A percentile compares a stretch with the other conserved stretches of the same genome.
phyloP scores from a whole-genome alignment of 169 alveolate species.

The Toxoplasma gondii region DNA sequence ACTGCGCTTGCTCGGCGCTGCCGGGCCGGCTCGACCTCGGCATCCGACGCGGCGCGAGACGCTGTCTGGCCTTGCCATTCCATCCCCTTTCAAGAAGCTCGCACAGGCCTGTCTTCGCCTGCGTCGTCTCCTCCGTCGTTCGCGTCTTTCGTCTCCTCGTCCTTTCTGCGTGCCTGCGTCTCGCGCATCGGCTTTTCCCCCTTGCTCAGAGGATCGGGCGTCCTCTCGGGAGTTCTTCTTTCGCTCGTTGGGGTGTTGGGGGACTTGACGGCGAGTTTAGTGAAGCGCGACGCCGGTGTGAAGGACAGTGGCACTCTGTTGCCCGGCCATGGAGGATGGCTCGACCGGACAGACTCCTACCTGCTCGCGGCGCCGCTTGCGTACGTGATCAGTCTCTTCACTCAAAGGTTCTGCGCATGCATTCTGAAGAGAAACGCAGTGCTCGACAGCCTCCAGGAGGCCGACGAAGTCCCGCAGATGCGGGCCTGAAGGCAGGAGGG shows the following conservation, averaged over 20 bases:
- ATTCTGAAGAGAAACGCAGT: not conserved
- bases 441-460: not conserved
- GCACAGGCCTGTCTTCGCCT: not conserved
- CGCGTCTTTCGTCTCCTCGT: not conserved
- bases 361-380: slow-evolving; percentile 42
- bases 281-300: slow-evolving; percentile 48
- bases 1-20: too few species aligned
- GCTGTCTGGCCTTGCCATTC: not conserved
- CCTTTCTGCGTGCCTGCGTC: not conserved
- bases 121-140: not conserved
- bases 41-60: too few species aligned
- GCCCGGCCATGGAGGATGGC: slow-evolving; percentile 56
- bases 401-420: not conserved
- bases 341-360: slow-evolving; percentile 46
- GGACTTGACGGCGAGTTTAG: slow-evolving; percentile 12
- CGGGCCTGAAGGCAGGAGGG: too few species aligned
- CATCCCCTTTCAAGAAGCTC: not conserved
- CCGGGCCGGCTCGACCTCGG: too few species aligned
- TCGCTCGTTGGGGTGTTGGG: slow-evolving; percentile 29
- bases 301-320: slow-evolving; percentile 45
- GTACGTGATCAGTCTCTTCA: not conserved
- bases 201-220: not conserved
- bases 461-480: not conserved
- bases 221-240: not conserved
- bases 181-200: not conserved